Percentiles rank a stretch among this genome's conserved stretches.
phyloP scores from a whole-genome alignment of 306 rosid species.

The Geum urbanum region DNA sequence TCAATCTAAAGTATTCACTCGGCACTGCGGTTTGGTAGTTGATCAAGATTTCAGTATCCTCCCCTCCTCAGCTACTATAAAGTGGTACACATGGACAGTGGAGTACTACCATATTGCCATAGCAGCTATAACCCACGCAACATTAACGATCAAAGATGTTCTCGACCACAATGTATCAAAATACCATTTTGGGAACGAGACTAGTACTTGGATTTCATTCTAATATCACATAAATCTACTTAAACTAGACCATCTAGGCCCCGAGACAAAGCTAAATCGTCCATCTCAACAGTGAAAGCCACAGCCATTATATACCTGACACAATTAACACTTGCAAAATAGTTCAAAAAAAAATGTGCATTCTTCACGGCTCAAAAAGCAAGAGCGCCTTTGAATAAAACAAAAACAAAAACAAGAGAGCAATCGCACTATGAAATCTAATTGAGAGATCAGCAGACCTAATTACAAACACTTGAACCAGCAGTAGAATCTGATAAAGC shows the following conservation, averaged over 20 bases:
- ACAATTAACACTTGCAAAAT: not conserved
- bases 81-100: not conserved
- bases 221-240: not conserved
- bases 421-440: not conserved
- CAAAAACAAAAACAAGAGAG: not conserved
- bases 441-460: conserved; percentile 18
- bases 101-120: not conserved
- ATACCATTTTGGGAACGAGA: not conserved
- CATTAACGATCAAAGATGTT: not conserved
- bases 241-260: not conserved
- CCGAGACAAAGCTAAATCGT: not conserved
- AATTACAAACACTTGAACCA: not conserved
- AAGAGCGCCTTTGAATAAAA: not conserved
- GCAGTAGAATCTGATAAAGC: not conserved
- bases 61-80: not conserved
- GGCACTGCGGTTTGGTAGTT: not conserved
- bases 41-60: no score
- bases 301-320: not conserved
- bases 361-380: not conserved
- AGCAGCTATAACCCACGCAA: not conserved
- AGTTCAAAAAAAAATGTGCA: conserved; percentile 1
- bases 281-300: not conserved
- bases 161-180: not conserved
- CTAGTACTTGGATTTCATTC: not conserved
- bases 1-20: not conserved